Conservation (phyloP, 805 yeast species). For the Candida easanensis region DNA sequence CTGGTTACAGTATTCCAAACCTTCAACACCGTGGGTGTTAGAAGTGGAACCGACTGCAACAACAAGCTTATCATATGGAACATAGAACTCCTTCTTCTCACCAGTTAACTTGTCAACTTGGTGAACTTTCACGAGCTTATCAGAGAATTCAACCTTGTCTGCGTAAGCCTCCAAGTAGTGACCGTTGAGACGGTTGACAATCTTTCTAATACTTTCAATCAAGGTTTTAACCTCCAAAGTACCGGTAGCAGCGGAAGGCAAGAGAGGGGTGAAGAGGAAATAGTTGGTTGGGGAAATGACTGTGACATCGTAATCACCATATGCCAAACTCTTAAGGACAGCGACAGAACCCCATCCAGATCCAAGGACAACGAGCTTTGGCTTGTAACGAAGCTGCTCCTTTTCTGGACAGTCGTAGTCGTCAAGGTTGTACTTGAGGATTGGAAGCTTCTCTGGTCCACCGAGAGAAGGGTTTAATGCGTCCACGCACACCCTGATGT, state of each 20-base stretch:
- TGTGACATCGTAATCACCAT: constrained; percentile 60
- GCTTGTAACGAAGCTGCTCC: constrained; percentile 44
- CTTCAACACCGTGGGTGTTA: constrained; percentile 69
- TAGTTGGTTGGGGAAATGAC: constrained; percentile 68
- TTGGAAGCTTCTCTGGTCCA: constrained; percentile 71
- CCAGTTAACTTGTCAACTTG: constrained; percentile 42
- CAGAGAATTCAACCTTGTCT: constrained; percentile 53
- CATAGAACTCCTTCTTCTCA: constrained; percentile 44
- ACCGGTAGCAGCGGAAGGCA: constrained; percentile 71
- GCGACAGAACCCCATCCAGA: constrained; percentile 75
- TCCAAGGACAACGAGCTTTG: constrained; percentile 59
- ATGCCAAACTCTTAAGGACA: constrained; percentile 47
- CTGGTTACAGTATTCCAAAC: constrained; percentile 58
- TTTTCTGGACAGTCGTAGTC: constrained; percentile 51
- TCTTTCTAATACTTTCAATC: constrained; percentile 60
- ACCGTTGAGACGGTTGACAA: constrained; percentile 50
- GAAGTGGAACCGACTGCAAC: constrained; percentile 68
- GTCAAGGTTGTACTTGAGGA: constrained; percentile 54
- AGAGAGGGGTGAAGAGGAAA: constrained; percentile 65
- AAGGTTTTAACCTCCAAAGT: constrained; percentile 63
- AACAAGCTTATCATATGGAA: constrained; percentile 70
- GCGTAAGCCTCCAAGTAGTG: constrained; percentile 65
- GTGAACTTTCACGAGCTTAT: constrained; percentile 55
- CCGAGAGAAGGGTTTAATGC: constrained; percentile 58
- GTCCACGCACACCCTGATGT: constrained; percentile 46